Conservation (phyloP, 257 asterid species). For the Eustoma russellianum region DNA sequence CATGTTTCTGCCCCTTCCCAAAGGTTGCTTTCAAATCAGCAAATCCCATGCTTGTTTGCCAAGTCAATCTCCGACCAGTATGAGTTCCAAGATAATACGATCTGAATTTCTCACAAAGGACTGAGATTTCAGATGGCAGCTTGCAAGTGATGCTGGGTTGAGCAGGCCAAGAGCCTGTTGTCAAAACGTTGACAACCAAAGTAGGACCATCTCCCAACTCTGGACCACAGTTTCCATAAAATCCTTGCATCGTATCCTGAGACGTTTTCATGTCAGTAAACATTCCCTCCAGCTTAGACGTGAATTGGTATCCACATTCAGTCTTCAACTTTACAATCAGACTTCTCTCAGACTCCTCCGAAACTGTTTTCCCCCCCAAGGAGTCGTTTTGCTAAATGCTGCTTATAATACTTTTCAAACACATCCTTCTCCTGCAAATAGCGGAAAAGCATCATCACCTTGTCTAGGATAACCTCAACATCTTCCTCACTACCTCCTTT, state of each 20-base stretch:
- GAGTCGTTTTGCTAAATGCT: constrained; percentile 85
- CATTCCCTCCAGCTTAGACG: constrained; percentile 89
- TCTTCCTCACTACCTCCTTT: constrained; percentile 87
- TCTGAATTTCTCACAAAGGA: constrained; percentile 63
- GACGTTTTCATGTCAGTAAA: constrained; percentile 93
- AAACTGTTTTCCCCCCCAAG: constrained; percentile 70
- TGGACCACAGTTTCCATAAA: constrained; percentile 41
- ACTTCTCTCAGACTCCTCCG: constrained; percentile 93
- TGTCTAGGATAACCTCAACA: constrained; percentile 66
- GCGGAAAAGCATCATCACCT: constrained; percentile 87
- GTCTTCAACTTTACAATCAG: constrained; percentile 78
- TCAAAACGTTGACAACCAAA: constrained; percentile 71
- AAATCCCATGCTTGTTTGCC: constrained; percentile 91
- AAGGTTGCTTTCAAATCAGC: constrained; percentile 75
- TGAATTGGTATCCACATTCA: constrained; percentile 83
- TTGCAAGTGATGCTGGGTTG: constrained; percentile 61
- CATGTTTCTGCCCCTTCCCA: constrained; percentile 80
- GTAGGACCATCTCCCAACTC: constrained; percentile 64
- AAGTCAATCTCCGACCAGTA: constrained; percentile 67
- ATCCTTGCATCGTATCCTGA: constrained; percentile 85
- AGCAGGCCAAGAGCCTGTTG: constrained; percentile 91
- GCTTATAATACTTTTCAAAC: constrained; percentile 86
- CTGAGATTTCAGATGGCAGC: constrained; percentile 59
- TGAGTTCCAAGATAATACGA: constrained; percentile 83
- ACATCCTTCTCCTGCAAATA: constrained; percentile 92